A percentile compares a stretch with the other conserved stretches of the same genome.
These are phyloP conservation scores for Tetradesmus obliquus DNA, from an alignment of 139 green algal species.

Conservation along the genomic window DNA sequence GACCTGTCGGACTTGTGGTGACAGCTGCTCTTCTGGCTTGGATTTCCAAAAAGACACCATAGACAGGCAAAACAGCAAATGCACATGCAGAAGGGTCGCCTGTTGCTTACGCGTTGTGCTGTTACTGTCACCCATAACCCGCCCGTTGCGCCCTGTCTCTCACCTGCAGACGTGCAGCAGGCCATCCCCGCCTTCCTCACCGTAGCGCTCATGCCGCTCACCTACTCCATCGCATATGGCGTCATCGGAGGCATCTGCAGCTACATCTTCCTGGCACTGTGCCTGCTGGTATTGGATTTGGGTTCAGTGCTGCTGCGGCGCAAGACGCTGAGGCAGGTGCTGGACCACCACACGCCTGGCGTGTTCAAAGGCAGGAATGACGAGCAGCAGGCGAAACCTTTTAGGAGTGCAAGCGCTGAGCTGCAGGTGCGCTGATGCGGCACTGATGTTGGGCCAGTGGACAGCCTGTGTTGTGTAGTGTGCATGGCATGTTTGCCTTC, in stretches of 20 bases:
- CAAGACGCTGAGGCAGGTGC: conserved; percentile 11
- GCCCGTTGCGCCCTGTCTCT: not conserved
- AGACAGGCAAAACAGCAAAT: too few species aligned
- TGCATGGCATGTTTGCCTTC: not conserved
- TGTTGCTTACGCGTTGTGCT: not conserved
- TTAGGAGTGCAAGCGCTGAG: conserved; percentile 4
- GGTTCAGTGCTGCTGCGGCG: not conserved
- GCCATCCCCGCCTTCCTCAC: conserved; percentile 84
- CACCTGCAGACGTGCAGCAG: conserved; percentile 52
- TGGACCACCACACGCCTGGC: conserved; percentile 3
- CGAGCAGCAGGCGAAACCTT: not conserved
- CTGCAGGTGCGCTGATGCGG: conserved; percentile 19
- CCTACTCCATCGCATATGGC: conserved; percentile 67
- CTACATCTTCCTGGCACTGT: conserved; percentile 65
- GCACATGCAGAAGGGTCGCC: too few species aligned
- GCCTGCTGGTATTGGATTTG: conserved; percentile 35
- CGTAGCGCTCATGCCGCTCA: conserved; percentile 84
- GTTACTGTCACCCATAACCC: not conserved
- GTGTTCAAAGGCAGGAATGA: not conserved
- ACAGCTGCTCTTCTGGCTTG: too few species aligned
- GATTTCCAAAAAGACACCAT: too few species aligned
- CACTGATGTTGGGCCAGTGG: not conserved
- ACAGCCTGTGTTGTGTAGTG: not conserved
- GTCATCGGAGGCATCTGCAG: conserved; percentile 71
- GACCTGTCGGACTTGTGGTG: too few species aligned